phyloP scores from a whole-genome alignment of 345 rosid species.

The Rhizophora mangle region DNA sequence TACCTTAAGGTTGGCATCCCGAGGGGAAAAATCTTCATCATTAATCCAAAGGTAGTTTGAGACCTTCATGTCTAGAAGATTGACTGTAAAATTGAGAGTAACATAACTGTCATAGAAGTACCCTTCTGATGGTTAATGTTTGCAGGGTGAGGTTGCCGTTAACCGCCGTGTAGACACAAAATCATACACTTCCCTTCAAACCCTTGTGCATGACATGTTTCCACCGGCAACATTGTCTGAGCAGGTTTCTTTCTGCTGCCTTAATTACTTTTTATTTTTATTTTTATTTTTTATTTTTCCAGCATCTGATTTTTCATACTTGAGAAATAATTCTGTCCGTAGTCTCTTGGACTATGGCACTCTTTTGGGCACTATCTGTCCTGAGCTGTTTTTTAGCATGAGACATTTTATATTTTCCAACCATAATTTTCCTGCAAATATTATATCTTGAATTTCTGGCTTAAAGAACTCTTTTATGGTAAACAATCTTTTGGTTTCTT shows the following conservation, averaged over 20 bases:
- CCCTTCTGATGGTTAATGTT: conserved; percentile 20
- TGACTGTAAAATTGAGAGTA: background rate
- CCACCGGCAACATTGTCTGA: conserved; percentile 59
- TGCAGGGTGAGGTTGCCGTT: conserved; percentile 93
- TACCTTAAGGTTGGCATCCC: conserved; percentile 97
- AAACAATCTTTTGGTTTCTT: conserved; percentile 9
- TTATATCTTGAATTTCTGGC: background rate
- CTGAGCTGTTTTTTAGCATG: too few species aligned
- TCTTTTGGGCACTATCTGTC: background rate
- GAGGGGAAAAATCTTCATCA: conserved; percentile 84
- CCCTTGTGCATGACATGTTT: conserved; percentile 87
- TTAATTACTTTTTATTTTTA: background rate
- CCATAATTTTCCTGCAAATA: background rate
- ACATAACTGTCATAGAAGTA: background rate
- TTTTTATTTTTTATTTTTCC: background rate
- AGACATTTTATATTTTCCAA: too few species aligned
- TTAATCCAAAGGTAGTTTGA: conserved; percentile 81
- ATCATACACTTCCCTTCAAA: conserved; percentile 75
- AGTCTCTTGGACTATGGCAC: too few species aligned
- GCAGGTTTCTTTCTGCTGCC: conserved; percentile 44
- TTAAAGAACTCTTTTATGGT: background rate
- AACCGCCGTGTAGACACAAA: conserved; percentile 74
- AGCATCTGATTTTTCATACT: too few species aligned
- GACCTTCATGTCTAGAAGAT: conserved; percentile 4
- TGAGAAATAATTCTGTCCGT: too few species aligned